Percentiles rank a stretch among this genome's conserved stretches.
Evolutionary conservation across 129 eudicot genomes (phyloP).

Genomic region (Tagetes erecta): DNA sequence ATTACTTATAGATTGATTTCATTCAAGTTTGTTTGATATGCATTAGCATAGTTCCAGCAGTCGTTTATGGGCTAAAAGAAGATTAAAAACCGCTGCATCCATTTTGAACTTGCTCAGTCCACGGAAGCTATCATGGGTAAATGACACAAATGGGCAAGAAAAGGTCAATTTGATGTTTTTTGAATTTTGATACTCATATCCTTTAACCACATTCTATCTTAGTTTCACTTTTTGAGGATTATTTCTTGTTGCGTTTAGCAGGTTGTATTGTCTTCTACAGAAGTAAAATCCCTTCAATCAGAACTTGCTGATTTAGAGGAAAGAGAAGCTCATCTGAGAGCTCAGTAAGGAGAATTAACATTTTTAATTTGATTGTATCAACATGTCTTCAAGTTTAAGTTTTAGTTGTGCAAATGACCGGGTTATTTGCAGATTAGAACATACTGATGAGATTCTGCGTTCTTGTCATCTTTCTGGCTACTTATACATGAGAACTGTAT

Average conservation of each 20-base stretch:
- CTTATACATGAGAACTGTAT: slow-evolving; percentile 63
- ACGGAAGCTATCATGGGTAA: slow-evolving; percentile 56
- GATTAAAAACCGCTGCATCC: slow-evolving; percentile 68
- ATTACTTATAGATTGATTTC: slow-evolving; percentile 17
- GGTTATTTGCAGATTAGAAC: slow-evolving; percentile 65
- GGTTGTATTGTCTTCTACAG: slow-evolving; percentile 72
- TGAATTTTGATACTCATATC: background rate
- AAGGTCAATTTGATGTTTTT: slow-evolving; percentile 42
- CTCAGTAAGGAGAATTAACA: slow-evolving; percentile 59
- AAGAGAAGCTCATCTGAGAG: slow-evolving; percentile 73
- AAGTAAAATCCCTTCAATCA: slow-evolving; percentile 77
- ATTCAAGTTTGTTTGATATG: slow-evolving; percentile 31
- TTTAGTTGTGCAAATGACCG: background rate
- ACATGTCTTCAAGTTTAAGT: background rate
- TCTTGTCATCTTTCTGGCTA: slow-evolving; percentile 83
- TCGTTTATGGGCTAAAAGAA: slow-evolving; percentile 47
- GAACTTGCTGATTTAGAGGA: slow-evolving; percentile 77
- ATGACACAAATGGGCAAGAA: slow-evolving; percentile 57
- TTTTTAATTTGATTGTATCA: background rate
- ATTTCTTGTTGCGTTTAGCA: slow-evolving; percentile 22
- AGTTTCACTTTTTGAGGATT: slow-evolving; percentile 5
- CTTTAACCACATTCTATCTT: background rate
- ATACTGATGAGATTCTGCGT: slow-evolving; percentile 73
- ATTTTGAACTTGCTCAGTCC: slow-evolving; percentile 71
- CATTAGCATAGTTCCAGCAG: slow-evolving; percentile 64